phyloP scores from a whole-genome alignment of 2,329 filamentous ascomycete species.

The Capronia epimyces region DNA sequence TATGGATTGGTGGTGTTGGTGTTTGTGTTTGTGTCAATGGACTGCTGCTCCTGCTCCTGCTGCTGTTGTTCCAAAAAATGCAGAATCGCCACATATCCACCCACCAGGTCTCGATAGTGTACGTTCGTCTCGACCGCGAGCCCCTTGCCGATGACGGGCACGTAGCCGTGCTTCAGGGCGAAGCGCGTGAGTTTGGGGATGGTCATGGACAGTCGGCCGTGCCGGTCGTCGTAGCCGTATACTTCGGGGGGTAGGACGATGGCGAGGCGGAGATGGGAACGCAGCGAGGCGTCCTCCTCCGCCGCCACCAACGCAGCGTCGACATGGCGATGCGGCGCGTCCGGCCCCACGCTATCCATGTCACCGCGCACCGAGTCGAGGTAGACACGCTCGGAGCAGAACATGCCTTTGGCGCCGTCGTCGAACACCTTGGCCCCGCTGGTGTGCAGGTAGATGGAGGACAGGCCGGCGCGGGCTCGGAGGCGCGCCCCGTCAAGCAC shows the following conservation, averaged over 20 bases:
- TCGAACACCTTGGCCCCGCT: constrained; percentile 37
- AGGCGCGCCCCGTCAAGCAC: constrained; percentile 41
- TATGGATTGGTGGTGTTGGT: constrained; percentile 50
- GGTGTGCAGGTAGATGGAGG: constrained; percentile 44
- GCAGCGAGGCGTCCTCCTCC: constrained; percentile 32
- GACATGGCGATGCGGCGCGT: constrained; percentile 43
- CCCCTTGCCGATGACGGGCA: constrained; percentile 43
- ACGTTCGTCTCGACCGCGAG: constrained; percentile 40
- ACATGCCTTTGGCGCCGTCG: constrained; percentile 36
- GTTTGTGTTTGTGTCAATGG: too few relatives aligned
- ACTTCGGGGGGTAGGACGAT: constrained; percentile 47
- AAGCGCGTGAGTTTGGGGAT: constrained; percentile 45
- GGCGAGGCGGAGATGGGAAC: constrained; percentile 40
- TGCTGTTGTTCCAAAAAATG: constrained; percentile 40
- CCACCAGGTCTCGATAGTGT: constrained; percentile 47
- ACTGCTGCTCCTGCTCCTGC: constrained; percentile 30
- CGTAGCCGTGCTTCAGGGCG: constrained; percentile 46
- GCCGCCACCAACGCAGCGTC: constrained; percentile 42
- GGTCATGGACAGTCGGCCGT: constrained; percentile 44
- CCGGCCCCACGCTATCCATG: constrained; percentile 40
- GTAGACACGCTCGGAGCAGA: constrained; percentile 39
- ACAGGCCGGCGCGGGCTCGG: constrained; percentile 35
- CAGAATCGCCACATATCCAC: constrained; percentile 42
- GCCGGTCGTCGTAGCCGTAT: constrained; percentile 40
- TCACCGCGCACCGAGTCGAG: constrained; percentile 38